Evolutionary conservation across 306 rosid species (phyloP).

Genomic region (Pterocarpus macrocarpus): DNA sequence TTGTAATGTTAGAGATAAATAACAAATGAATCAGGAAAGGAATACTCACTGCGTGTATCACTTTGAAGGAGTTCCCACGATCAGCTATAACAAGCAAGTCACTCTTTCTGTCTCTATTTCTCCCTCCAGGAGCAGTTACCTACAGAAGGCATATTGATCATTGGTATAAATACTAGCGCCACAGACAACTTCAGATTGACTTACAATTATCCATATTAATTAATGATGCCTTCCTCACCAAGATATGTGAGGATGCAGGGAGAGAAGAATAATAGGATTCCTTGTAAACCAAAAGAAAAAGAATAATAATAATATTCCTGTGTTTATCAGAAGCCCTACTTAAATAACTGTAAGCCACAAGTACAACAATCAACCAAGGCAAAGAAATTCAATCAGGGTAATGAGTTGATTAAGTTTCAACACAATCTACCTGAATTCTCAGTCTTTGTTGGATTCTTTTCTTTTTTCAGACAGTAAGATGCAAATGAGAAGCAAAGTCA

Average conservation of each 20-base stretch:
- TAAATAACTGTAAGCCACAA: neutral
- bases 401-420: neutral
- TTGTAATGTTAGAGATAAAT: constrained; percentile 14
- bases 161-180: constrained; percentile 8
- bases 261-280: neutral
- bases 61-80: constrained; percentile 84
- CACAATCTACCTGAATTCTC: neutral
- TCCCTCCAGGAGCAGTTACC: constrained; percentile 93
- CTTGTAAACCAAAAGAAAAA: too few species aligned
- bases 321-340: neutral
- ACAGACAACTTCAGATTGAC: neutral
- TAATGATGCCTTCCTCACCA: neutral
- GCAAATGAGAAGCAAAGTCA: neutral
- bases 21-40: constrained; percentile 40
- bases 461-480: constrained; percentile 9
- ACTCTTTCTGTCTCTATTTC: constrained; percentile 81
- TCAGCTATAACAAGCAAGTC: constrained; percentile 89
- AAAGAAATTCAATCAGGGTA: constrained; percentile 29
- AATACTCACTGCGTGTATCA: constrained; percentile 67
- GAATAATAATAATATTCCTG: neutral
- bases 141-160: constrained; percentile 42
- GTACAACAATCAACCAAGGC: constrained; percentile 20
- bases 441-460: neutral
- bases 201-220: neutral
- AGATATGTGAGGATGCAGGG: neutral